Evolutionary conservation across 768 basidiomycete genomes (phyloP).

Genomic region (Hygrocybe coccinea): DNA sequence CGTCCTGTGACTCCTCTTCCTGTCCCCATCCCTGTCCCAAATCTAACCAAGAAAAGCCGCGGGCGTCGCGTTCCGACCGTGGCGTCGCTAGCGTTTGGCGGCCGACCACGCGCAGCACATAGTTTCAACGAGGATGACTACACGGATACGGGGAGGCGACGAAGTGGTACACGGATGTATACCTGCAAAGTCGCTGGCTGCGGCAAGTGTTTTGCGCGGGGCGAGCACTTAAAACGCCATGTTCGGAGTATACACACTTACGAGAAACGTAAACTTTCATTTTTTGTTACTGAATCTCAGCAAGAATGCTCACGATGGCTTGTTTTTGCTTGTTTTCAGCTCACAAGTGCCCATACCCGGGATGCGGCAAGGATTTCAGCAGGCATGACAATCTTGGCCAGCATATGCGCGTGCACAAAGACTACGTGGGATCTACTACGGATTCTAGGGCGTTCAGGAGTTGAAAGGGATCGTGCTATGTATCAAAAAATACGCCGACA

Average conservation of each 20-base stretch:
- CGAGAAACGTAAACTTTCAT: slow-evolving; percentile 79
- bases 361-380: slow-evolving; percentile 80
- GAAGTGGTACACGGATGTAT: slow-evolving; percentile 50
- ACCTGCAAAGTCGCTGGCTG: slow-evolving; percentile 77
- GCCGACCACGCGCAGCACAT: slow-evolving; percentile 11
- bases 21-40: slow-evolving; percentile 59
- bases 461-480: not conserved
- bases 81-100: slow-evolving; percentile 24
- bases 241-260: slow-evolving; percentile 85
- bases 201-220: slow-evolving; percentile 82
- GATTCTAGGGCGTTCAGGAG: not conserved
- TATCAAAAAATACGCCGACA: not conserved
- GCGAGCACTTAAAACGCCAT: slow-evolving; percentile 88
- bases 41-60: slow-evolving; percentile 67
- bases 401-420: slow-evolving; percentile 79
- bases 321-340: slow-evolving; percentile 49
- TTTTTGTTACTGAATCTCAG: too few relatives aligned
- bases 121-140: slow-evolving; percentile 12
- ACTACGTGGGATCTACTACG: slow-evolving; percentile 30
- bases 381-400: slow-evolving; percentile 86
- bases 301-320: too few relatives aligned
- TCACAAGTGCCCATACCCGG: slow-evolving; percentile 73
- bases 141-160: slow-evolving; percentile 32
- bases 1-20: slow-evolving; percentile 37
- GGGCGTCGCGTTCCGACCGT: slow-evolving; percentile 61